These are phyloP conservation scores for Rosa persica DNA, from an alignment of 306 rosid genomes.

Conservation along the genomic window DNA sequence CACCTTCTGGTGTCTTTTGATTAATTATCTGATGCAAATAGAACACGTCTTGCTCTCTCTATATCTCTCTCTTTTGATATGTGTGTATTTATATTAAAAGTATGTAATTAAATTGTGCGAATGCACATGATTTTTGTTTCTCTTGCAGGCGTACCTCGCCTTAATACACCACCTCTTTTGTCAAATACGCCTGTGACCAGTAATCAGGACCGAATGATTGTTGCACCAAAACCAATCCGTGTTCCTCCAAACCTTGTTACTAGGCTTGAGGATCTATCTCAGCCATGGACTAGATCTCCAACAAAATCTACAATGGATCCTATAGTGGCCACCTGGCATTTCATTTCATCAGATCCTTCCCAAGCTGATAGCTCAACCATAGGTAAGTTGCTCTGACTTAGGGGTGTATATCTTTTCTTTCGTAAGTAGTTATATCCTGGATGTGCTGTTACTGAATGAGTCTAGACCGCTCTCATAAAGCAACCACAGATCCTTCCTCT, in stretches of 20 bases:
- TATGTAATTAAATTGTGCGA: neutral
- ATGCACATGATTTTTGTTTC: slow-evolving; percentile 16
- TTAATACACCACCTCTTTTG: slow-evolving; percentile 93
- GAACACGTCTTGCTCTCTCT: neutral
- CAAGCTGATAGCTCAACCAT: slow-evolving; percentile 49
- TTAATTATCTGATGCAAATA: slow-evolving; percentile 17
- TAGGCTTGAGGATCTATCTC: slow-evolving; percentile 84
- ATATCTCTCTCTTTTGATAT: slow-evolving; percentile 1
- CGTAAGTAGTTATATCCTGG: slow-evolving; percentile 20
- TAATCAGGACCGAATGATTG: slow-evolving; percentile 58
- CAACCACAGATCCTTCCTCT: slow-evolving; percentile 99
- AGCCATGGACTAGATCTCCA: slow-evolving; percentile 99
- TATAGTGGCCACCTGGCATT: slow-evolving; percentile 82
- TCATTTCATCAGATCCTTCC: slow-evolving; percentile 55
- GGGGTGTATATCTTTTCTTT: slow-evolving; percentile 28
- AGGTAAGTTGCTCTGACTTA: slow-evolving; percentile 61
- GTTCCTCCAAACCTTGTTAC: slow-evolving; percentile 65
- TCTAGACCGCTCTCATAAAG: slow-evolving; percentile 84
- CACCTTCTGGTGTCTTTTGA: slow-evolving; percentile 7
- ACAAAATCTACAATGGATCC: slow-evolving; percentile 89
- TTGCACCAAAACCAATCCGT: slow-evolving; percentile 96
- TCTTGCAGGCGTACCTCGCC: slow-evolving; percentile 96
- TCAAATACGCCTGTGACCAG: slow-evolving; percentile 48
- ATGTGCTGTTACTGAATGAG: slow-evolving; percentile 22
- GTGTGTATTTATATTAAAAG: neutral